Base-by-base conservation (phyloP, 441 rosid genomes). In the Populus tomentosa region DNA sequence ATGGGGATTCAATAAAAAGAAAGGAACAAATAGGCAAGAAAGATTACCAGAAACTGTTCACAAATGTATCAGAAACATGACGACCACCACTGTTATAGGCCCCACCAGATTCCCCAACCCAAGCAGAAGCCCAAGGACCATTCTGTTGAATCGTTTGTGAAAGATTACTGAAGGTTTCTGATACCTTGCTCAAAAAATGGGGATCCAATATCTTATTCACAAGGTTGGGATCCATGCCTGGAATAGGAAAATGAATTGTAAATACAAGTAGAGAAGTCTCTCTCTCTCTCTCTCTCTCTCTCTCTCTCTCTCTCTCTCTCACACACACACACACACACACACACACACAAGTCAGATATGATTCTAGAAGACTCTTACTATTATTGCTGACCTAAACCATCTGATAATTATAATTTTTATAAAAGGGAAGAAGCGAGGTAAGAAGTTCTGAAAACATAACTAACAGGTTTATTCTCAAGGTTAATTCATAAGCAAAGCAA, bases 21-120 rank as follows among this genome's bases (percentile, higher is more conserved):
- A 32, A 20, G 33, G 7, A 24, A 74, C 18, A 40, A 62, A 38
- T 50, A 28, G 38, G 33, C 21, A 50, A 73, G 66, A 13, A 46
- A 62, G 68, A 67, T 80, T 90, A 95, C 99, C 99, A 95, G 84
- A 95, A 95, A 85, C 99, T 92, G 85, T 95, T 86, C 32, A 95
- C 82, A 81, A 92, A 95, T 66, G 97, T 89, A 79, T 95, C 84
- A 53, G 99, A 95, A 63, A 95, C 93, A 72, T 82, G 80, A 76
- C 78, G 89, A 42, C 98, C 99, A 11, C 99, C 99, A 70, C 99
- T 96, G 82, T 96, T 96, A 80, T 86, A 96, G 73, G 99, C 98
- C 63, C 99, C 99, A 72, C 99, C 99, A 69, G 99, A 91, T 80
- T 96, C 99, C 75, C 99, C 98, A 72, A 96, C 98, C 99, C 99